Percentiles rank a stretch among this genome's conserved stretches.
These are phyloP conservation scores for Isoetes taiwanensis DNA, from an alignment of 75 land plant species.

Conservation along the genomic window DNA sequence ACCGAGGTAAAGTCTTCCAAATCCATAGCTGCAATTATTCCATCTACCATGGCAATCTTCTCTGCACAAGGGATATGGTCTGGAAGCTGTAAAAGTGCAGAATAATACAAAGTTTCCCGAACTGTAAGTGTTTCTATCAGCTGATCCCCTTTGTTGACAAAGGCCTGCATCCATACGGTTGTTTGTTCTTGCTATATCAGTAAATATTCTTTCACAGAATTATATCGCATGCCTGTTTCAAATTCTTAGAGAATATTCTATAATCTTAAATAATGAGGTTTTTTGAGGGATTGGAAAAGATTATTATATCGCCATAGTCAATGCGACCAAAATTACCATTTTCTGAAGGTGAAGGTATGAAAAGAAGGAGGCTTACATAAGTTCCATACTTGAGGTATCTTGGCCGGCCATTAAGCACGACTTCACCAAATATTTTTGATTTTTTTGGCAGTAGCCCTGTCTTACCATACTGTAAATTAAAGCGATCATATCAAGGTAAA, in stretches of 20 bases:
- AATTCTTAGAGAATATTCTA: too few relatives aligned
- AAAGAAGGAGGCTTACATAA: conserved; percentile 47
- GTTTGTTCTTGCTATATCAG: too few relatives aligned
- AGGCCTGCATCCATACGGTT: conserved; percentile 53
- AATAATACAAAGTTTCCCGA: conserved; percentile 61
- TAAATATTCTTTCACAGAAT: too few relatives aligned
- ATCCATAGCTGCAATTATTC: conserved; percentile 87
- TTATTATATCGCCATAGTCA: not conserved
- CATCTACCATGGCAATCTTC: conserved; percentile 63
- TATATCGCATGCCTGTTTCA: too few relatives aligned
- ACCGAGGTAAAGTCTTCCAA: conserved; percentile 72
- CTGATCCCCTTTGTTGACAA: conserved; percentile 85
- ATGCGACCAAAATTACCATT: not conserved
- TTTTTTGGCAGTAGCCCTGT: conserved; percentile 44
- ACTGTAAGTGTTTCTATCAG: conserved; percentile 85
- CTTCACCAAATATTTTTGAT: conserved; percentile 67
- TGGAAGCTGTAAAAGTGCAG: conserved; percentile 74
- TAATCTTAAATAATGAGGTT: not conserved
- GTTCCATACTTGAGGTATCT: conserved; percentile 45
- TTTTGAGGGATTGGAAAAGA: not conserved
- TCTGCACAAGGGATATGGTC: conserved; percentile 56
- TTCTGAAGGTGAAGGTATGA: not conserved
- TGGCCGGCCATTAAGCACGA: conserved; percentile 55
- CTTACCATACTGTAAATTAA: too few relatives aligned
- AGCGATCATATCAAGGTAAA: too few relatives aligned